phyloP scores from a whole-genome alignment of 2,329 filamentous ascomycete species.

The Fusarium denticulatum region DNA sequence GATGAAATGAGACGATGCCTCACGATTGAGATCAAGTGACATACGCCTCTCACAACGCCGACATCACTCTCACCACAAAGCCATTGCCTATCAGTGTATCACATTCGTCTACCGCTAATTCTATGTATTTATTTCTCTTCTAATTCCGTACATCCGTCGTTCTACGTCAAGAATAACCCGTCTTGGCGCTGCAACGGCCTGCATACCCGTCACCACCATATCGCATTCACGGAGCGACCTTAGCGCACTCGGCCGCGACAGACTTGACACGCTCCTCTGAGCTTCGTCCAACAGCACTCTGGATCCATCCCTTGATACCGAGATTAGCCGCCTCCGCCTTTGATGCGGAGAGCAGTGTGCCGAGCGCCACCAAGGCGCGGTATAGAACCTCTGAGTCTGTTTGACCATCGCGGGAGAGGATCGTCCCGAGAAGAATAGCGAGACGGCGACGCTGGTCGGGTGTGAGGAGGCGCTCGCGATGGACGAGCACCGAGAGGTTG shows the following conservation, averaged over 20 bases:
- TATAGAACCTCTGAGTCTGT: constrained; percentile 86
- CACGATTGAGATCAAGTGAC: background rate
- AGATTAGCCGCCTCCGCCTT: constrained; percentile 55
- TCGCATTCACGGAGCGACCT: constrained; percentile 25
- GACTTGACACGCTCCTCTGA: constrained; percentile 57
- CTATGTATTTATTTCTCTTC: constrained; percentile 4
- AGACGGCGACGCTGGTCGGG: constrained; percentile 54
- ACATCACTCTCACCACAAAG: background rate
- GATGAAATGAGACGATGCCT: background rate
- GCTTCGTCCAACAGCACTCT: constrained; percentile 55
- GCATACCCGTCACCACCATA: constrained; percentile 7
- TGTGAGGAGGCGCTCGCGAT: constrained; percentile 54
- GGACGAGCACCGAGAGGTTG: constrained; percentile 82
- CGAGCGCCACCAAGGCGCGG: constrained; percentile 81
- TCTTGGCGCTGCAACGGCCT: constrained; percentile 19
- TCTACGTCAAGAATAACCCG: constrained; percentile 2
- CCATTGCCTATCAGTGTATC: background rate
- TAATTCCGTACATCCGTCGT: constrained; percentile 8
- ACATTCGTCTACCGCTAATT: constrained; percentile 17
- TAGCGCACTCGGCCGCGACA: constrained; percentile 33
- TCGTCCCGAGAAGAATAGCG: constrained; percentile 68
- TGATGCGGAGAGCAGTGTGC: constrained; percentile 73
- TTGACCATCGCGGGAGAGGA: constrained; percentile 66
- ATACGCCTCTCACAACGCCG: background rate
- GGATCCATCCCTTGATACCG: constrained; percentile 54